These are phyloP conservation scores for Microbotryum saponariae DNA, from an alignment of 1,284 basidiomycete species.

Conservation along the genomic window DNA sequence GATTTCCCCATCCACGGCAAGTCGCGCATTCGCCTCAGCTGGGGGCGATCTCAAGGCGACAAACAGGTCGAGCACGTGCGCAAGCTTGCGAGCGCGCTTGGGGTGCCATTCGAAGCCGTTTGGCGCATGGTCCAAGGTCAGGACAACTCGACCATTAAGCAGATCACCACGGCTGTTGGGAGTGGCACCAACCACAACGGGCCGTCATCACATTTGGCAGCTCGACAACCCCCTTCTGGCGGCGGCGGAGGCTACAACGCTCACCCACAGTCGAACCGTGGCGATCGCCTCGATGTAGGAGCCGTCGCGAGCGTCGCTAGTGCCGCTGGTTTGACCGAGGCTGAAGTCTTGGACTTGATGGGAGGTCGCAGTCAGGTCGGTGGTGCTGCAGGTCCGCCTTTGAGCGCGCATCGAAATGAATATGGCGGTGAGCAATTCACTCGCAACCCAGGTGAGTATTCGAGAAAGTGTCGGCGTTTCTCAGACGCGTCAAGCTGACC, in stretches of 20 bases:
- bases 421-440: slow-evolving; percentile 6
- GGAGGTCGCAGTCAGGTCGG: slow-evolving; percentile 1
- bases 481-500: not conserved
- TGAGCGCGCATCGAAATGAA: slow-evolving; percentile 7
- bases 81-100: slow-evolving; percentile 35
- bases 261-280: slow-evolving; percentile 8
- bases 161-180: slow-evolving; percentile 35
- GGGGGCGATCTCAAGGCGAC: slow-evolving; percentile 69
- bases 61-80: slow-evolving; percentile 38
- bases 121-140: slow-evolving; percentile 37
- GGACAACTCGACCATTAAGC: slow-evolving; percentile 36
- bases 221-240: not conserved
- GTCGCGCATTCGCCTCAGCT: slow-evolving; percentile 72
- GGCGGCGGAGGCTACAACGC: not conserved
- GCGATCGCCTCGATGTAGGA: slow-evolving; percentile 1
- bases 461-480: slow-evolving; percentile 3
- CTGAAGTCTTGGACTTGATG: slow-evolving; percentile 29
- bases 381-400: slow-evolving; percentile 7
- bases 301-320: slow-evolving; percentile 28
- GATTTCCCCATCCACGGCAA: slow-evolving; percentile 87
- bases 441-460: slow-evolving; percentile 1
- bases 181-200: not conserved
- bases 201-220: not conserved
- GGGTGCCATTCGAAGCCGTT: slow-evolving; percentile 35
- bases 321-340: slow-evolving; percentile 29